These are phyloP conservation scores for Colletotrichum tamarilloi DNA, from an alignment of 2,329 filamentous ascomycete genomes.

Conservation along the genomic window DNA sequence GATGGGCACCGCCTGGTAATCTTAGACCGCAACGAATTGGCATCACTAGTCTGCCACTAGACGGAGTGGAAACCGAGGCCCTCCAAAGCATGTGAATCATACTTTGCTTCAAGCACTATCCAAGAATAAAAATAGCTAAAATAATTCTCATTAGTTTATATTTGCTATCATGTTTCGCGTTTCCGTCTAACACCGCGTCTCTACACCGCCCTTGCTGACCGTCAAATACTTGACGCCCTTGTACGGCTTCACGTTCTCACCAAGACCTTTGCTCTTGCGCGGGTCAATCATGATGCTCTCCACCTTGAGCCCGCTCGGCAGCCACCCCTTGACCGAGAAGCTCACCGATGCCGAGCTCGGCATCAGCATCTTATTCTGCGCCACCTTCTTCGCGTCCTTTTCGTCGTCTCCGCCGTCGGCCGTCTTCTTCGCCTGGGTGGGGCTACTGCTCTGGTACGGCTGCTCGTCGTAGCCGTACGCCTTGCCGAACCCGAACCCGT, in stretches of 20 bases:
- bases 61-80: slow-evolving; percentile 7
- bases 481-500: slow-evolving; percentile 61
- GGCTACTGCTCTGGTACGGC: slow-evolving; percentile 61
- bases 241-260: slow-evolving; percentile 91
- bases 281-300: slow-evolving; percentile 76
- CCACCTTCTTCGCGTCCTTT: slow-evolving; percentile 66
- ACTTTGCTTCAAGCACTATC: background rate
- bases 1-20: background rate
- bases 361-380: slow-evolving; percentile 82
- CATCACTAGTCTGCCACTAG: slow-evolving; percentile 19
- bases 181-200: slow-evolving; percentile 65
- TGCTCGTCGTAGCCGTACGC: slow-evolving; percentile 67
- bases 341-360: slow-evolving; percentile 81
- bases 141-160: slow-evolving; percentile 29
- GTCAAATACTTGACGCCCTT: slow-evolving; percentile 99
- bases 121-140: background rate
- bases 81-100: slow-evolving; percentile 17
- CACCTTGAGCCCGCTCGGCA: slow-evolving; percentile 74
- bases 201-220: slow-evolving; percentile 72
- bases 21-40: background rate
- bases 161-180: background rate
- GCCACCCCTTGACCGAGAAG: slow-evolving; percentile 76
- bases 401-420: slow-evolving; percentile 49
- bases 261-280: slow-evolving; percentile 86
- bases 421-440: slow-evolving; percentile 47